Evolutionary conservation across 2,329 filamentous ascomycete species (phyloP).

Genomic region (Helminthosporium solani): DNA sequence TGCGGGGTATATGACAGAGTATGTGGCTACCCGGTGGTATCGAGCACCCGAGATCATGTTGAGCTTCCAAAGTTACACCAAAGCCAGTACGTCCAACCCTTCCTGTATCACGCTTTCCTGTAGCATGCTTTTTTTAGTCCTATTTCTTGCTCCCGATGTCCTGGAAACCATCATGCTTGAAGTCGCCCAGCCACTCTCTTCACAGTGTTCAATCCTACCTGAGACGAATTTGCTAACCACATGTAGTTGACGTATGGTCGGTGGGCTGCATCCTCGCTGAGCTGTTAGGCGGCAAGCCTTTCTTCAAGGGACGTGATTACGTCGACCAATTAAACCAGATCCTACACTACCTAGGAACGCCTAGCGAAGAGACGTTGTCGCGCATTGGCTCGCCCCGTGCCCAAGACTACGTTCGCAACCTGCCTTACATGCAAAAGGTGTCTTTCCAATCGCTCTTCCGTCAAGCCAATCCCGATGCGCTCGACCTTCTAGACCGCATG

Average conservation of each 20-base stretch:
- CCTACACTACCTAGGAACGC: constrained; percentile 93
- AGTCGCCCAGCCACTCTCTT: constrained; percentile 1
- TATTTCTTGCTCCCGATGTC: constrained; percentile 1
- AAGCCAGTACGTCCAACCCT: constrained; percentile 83
- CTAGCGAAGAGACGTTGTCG: constrained; percentile 88
- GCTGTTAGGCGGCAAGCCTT: constrained; percentile 90
- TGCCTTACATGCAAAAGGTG: constrained; percentile 92
- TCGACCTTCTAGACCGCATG: constrained; percentile 96
- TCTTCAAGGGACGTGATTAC: constrained; percentile 99
- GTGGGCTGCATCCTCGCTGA: constrained; percentile 97
- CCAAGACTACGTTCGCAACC: constrained; percentile 96
- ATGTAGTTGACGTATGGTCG: constrained; percentile 93
- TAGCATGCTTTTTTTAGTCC: background rate
- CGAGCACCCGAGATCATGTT: constrained; percentile 98
- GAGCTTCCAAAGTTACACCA: constrained; percentile 99
- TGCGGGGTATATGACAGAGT: constrained; percentile 99
- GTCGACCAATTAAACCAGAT: constrained; percentile 99
- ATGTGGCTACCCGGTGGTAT: constrained; percentile 98
- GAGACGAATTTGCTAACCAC: constrained; percentile 18
- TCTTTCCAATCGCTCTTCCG: constrained; percentile 86
- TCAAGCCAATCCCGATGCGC: constrained; percentile 90
- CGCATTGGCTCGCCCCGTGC: constrained; percentile 94
- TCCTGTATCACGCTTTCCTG: background rate
- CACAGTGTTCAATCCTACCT: constrained; percentile 13
- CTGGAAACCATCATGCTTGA: constrained; percentile 3